A percentile compares a stretch with the other conserved stretches of the same genome.
Conservation (phyloP, 345 rosid genomes). For the Cardiospermum halicacabum region DNA sequence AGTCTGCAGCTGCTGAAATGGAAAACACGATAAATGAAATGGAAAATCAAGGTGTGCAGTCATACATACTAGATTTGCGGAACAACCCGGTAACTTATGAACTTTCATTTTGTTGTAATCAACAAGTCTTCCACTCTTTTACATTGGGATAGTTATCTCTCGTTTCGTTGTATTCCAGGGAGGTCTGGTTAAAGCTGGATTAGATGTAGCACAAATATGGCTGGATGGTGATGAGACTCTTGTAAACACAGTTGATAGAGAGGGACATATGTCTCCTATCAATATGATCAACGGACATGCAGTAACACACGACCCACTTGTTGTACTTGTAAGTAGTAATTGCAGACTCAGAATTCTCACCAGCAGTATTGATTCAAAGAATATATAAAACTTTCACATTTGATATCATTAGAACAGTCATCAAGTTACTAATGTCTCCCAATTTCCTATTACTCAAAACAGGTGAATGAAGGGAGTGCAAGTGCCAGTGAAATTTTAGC, state of each 20-base stretch:
- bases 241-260: conserved; percentile 79
- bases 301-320: conserved; percentile 81
- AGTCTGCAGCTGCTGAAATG: conserved; percentile 87
- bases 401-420: neutral
- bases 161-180: conserved; percentile 41
- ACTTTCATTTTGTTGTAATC: neutral
- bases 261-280: conserved; percentile 67
- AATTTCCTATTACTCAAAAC: conserved; percentile 11
- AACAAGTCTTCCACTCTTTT: neutral
- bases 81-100: conserved; percentile 62
- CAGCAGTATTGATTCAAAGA: neutral
- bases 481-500: conserved; percentile 97
- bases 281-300: conserved; percentile 79
- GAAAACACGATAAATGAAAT: conserved; percentile 56
- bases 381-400: neutral
- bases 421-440: neutral
- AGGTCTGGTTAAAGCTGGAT: conserved; percentile 85
- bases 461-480: conserved; percentile 94
- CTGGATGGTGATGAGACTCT: conserved; percentile 87
- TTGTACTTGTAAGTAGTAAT: conserved; percentile 65
- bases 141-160: neutral
- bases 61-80: conserved; percentile 81
- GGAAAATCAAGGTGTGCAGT: conserved; percentile 71
- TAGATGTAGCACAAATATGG: conserved; percentile 91
- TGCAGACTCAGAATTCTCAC: neutral